phyloP scores from a whole-genome alignment of 1,284 basidiomycete genomes.

The Megacollybia platyphylla region DNA sequence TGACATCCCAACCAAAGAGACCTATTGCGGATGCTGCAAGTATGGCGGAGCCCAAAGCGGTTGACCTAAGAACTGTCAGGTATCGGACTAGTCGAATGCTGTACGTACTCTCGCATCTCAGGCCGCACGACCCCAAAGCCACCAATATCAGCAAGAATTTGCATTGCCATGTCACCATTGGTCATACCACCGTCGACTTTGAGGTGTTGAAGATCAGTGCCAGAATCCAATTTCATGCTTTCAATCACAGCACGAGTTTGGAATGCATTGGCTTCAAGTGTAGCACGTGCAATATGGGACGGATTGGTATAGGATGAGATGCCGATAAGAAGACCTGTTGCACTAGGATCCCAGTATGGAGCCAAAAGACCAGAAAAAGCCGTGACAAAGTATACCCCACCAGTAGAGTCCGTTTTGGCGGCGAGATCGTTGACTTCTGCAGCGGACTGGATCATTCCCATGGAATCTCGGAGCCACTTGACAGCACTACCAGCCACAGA shows the following conservation, averaged over 20 bases:
- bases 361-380: constrained; percentile 90
- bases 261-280: constrained; percentile 82
- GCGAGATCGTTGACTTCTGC: constrained; percentile 82
- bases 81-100: neutral
- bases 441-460: constrained; percentile 74
- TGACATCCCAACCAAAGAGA: constrained; percentile 92
- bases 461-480: constrained; percentile 92
- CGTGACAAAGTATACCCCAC: constrained; percentile 96
- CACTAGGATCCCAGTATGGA: constrained; percentile 86
- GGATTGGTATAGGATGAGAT: constrained; percentile 89
- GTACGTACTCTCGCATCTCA: constrained; percentile 85
- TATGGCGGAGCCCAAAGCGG: constrained; percentile 91
- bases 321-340: constrained; percentile 75
- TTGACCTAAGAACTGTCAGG: constrained; percentile 46
- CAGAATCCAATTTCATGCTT: constrained; percentile 83
- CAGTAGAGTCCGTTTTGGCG: constrained; percentile 66
- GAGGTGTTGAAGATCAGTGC: constrained; percentile 62
- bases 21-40: constrained; percentile 86
- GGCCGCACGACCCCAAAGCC: constrained; percentile 89
- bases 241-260: constrained; percentile 93
- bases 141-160: constrained; percentile 84
- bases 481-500: constrained; percentile 93
- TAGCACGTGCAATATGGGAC: constrained; percentile 88
- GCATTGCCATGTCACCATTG: constrained; percentile 84
- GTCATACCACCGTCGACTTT: constrained; percentile 95